phyloP scores from a whole-genome alignment of 2,329 filamentous ascomycete species.

The Colletotrichum navitas region DNA sequence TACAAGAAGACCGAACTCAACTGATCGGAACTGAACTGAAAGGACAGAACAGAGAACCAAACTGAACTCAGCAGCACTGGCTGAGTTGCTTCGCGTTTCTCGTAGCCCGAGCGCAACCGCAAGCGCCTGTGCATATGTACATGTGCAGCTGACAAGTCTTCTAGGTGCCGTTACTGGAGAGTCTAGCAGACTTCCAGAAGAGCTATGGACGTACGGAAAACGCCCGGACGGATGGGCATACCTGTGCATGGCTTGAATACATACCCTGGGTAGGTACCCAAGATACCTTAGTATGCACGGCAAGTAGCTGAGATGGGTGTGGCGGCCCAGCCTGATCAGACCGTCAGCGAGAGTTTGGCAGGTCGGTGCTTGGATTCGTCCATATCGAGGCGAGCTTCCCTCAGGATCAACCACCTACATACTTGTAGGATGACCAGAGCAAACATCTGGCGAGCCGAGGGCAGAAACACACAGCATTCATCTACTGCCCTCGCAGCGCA shows the following conservation, averaged over 20 bases:
- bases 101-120: conserved; percentile 1
- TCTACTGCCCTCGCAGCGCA: too few relatives aligned
- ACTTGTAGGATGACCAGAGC: neutral
- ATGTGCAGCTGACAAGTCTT: conserved; percentile 2
- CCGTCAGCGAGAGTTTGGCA: neutral
- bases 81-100: conserved; percentile 17
- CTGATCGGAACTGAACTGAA: neutral
- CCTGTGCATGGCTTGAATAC: neutral
- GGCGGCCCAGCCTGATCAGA: neutral
- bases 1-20: too few relatives aligned
- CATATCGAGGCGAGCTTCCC: neutral
- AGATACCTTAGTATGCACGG: too few relatives aligned
- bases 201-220: neutral
- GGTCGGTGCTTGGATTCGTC: neutral
- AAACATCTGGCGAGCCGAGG: neutral
- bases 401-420: too few relatives aligned
- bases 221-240: neutral
- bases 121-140: neutral
- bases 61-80: neutral
- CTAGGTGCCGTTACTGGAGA: conserved; percentile 6
- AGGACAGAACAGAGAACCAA: neutral
- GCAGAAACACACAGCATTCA: neutral
- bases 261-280: too few relatives aligned
- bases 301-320: neutral
- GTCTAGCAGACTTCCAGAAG: conserved; percentile 30